These are phyloP conservation scores for Pyrenochaeta sp. DNA, from an alignment of 2,329 filamentous ascomycete species.

Conservation along the genomic window DNA sequence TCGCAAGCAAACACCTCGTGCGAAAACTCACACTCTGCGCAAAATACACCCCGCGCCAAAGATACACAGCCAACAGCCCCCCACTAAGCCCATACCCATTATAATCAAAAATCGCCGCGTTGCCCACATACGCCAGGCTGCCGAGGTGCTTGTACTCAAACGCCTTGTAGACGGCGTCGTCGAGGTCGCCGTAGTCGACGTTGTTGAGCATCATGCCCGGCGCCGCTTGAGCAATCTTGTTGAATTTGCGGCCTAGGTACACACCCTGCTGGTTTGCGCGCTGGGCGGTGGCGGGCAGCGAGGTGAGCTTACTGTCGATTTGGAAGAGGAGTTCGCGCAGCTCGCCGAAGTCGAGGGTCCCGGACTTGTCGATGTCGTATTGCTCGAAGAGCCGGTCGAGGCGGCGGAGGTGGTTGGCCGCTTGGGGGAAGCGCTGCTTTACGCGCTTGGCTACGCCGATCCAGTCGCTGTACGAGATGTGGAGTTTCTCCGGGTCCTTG, in stretches of 20 bases:
- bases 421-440: slow-evolving; percentile 89
- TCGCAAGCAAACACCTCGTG: slow-evolving; percentile 86
- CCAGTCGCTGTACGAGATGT: slow-evolving; percentile 90
- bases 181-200: slow-evolving; percentile 85
- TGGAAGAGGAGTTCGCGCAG: slow-evolving; percentile 85
- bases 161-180: slow-evolving; percentile 89
- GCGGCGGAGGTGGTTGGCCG: slow-evolving; percentile 82
- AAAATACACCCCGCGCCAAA: slow-evolving; percentile 97
- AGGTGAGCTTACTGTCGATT: slow-evolving; percentile 94
- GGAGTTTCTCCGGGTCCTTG: slow-evolving; percentile 85
- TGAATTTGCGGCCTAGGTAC: slow-evolving; percentile 93
- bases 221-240: slow-evolving; percentile 80
- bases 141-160: slow-evolving; percentile 95
- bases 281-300: slow-evolving; percentile 92
- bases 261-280: slow-evolving; percentile 94
- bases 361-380: slow-evolving; percentile 92
- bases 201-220: slow-evolving; percentile 81
- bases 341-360: slow-evolving; percentile 93
- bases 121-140: slow-evolving; percentile 92
- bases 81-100: slow-evolving; percentile 80
- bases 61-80: slow-evolving; percentile 90
- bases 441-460: slow-evolving; percentile 82
- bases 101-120: slow-evolving; percentile 93
- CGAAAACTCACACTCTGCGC: slow-evolving; percentile 94
- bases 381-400: slow-evolving; percentile 89